Percentiles rank a stretch among this genome's conserved stretches.
Conservation (phyloP, 1,284 basidiomycete species). For the Trichosporon sp. region DNA sequence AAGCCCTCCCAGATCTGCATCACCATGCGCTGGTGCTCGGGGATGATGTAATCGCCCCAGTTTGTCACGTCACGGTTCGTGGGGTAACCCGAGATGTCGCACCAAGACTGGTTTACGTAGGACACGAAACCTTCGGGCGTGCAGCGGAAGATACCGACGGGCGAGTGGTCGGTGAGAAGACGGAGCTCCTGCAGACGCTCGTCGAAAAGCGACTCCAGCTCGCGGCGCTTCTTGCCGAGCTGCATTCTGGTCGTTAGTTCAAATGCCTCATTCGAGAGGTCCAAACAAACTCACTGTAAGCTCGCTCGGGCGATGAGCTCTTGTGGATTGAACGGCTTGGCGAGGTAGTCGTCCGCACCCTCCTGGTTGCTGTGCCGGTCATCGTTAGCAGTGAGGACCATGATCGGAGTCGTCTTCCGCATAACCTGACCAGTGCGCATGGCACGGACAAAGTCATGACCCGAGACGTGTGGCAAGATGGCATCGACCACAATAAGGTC, state of each 20-base stretch:
- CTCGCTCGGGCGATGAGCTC: constrained; percentile 58
- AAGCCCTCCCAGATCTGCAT: constrained; percentile 37
- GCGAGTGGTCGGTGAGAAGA: constrained; percentile 48
- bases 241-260: constrained; percentile 32
- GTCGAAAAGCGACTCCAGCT: constrained; percentile 49
- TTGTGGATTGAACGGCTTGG: constrained; percentile 53
- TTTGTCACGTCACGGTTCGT: constrained; percentile 33
- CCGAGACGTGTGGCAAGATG: constrained; percentile 55
- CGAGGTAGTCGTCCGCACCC: constrained; percentile 56
- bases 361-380: constrained; percentile 37
- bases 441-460: constrained; percentile 42
- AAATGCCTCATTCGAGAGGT: too few species aligned
- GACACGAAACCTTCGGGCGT: constrained; percentile 43
- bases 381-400: constrained; percentile 50
- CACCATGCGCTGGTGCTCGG: constrained; percentile 31
- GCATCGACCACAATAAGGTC: constrained; percentile 57
- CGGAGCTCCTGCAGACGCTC: constrained; percentile 51
- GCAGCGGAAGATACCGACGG: constrained; percentile 52
- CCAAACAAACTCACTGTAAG: constrained; percentile 46
- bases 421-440: constrained; percentile 35
- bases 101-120: constrained; percentile 47
- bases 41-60: constrained; percentile 43
- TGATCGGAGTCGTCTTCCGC: constrained; percentile 42
- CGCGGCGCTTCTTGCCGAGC: constrained; percentile 47
- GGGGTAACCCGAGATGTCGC: constrained; percentile 43